Conservation (phyloP, 768 basidiomycete genomes). For the Mycena epipterygia region DNA sequence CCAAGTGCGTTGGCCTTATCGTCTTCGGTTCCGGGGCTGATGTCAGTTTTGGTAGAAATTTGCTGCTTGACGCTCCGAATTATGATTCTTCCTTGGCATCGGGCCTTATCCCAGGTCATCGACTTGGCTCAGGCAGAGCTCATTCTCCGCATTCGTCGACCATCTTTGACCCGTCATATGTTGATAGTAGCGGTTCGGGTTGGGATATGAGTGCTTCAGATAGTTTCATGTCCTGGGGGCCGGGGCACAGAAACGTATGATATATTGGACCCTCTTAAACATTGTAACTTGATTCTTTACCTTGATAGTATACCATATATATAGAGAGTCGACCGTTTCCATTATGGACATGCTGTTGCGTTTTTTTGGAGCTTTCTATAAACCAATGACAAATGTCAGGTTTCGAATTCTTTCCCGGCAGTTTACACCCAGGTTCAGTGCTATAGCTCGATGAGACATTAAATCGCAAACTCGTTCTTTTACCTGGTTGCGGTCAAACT, state of each 20-base stretch:
- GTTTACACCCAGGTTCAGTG: no score
- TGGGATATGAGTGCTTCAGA: constrained; percentile 17
- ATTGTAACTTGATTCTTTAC: no score
- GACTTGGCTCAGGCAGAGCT: neutral
- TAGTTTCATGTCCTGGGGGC: constrained; percentile 28
- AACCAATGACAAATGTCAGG: no score
- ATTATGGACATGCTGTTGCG: no score
- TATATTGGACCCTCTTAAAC: no score
- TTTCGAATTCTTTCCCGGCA: no score
- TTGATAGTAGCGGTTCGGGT: neutral
- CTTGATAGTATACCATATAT: no score
- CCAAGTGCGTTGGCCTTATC: constrained; percentile 23
- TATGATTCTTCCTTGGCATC: constrained; percentile 10
- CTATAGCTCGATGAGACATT: no score
- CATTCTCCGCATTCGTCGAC: constrained; percentile 10
- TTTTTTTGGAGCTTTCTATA: no score
- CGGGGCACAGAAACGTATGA: neutral
- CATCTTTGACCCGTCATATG: constrained; percentile 15
- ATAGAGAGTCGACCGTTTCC: no score
- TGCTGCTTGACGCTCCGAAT: constrained; percentile 23
- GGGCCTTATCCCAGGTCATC: neutral
- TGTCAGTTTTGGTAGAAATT: constrained; percentile 20
- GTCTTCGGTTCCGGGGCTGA: neutral
- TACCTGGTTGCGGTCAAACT: no score
- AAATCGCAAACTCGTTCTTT: no score